A percentile compares a stretch with the other conserved stretches of the same genome.
Conservation (phyloP, 2,329 filamentous ascomycete genomes). For the Pseudogymnoascus verrucosus region DNA sequence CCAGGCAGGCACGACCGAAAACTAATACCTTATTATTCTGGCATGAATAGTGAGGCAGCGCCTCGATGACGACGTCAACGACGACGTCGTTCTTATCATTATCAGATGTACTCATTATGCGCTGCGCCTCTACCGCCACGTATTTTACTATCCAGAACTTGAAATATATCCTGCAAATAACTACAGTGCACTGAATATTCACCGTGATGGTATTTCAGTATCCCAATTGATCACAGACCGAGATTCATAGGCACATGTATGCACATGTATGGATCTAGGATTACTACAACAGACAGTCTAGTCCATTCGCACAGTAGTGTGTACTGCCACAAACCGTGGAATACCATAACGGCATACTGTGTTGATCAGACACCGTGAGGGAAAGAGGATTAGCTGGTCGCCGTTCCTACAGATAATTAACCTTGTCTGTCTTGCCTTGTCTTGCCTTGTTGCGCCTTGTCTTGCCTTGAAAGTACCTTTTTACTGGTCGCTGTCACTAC, state of each 20-base stretch:
- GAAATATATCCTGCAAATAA: not conserved
- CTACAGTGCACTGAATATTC: too few relatives aligned
- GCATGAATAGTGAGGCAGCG: not conserved
- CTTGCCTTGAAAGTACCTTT: not conserved
- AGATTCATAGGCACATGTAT: not conserved
- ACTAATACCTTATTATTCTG: constrained; percentile 1
- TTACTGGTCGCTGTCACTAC: not conserved
- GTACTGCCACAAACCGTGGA: not conserved
- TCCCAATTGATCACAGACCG: not conserved
- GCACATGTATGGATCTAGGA: constrained; percentile 6
- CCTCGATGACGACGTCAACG: not conserved
- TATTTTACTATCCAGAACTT: not conserved
- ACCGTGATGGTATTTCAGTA: not conserved
- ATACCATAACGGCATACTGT: not conserved
- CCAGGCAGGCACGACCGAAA: not conserved
- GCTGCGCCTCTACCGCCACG: not conserved
- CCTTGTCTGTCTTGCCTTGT: not conserved
- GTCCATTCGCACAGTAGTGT: constrained; percentile 4
- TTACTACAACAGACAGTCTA: not conserved
- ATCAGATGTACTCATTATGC: not conserved
- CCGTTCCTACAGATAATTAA: not conserved
- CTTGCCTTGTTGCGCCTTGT: not conserved
- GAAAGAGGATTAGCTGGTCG: not conserved
- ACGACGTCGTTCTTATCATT: not conserved
- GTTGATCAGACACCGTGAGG: not conserved